Conservation (phyloP, 2,329 filamentous ascomycete species). For the Xylogone sp. region DNA sequence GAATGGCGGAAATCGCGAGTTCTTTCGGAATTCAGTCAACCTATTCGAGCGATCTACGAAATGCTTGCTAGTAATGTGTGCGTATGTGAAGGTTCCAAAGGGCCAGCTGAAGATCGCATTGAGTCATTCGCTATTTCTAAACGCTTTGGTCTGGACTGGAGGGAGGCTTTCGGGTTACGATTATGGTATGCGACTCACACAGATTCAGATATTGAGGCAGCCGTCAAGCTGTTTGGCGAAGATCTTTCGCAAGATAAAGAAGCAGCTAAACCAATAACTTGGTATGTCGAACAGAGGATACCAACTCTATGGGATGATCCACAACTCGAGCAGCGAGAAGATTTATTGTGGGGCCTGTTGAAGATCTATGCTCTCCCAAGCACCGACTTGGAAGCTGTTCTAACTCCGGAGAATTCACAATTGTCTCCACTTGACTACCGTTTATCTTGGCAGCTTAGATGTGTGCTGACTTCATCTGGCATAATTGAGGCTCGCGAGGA, state of each 20-base stretch:
- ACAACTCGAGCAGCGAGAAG: conserved; percentile 58
- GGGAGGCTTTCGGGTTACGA: conserved; percentile 85
- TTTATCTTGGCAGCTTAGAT: conserved; percentile 81
- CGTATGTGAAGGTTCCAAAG: conserved; percentile 72
- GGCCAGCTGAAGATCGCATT: conserved; percentile 73
- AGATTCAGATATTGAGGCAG: conserved; percentile 65
- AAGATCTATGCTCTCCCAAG: conserved; percentile 70
- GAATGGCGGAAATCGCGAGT: conserved; percentile 82
- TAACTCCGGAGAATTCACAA: conserved; percentile 74
- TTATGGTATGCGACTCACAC: conserved; percentile 80
- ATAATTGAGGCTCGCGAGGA: conserved; percentile 50
- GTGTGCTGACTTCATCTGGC: conserved; percentile 52
- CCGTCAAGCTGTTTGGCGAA: conserved; percentile 68
- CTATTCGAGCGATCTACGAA: conserved; percentile 84
- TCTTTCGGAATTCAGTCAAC: conserved; percentile 80
- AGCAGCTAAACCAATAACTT: conserved; percentile 63
- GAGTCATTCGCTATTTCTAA: conserved; percentile 78
- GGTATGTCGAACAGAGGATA: conserved; percentile 61
- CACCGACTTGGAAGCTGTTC: conserved; percentile 61
- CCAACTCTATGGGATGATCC: conserved; percentile 58
- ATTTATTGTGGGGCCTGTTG: conserved; percentile 82
- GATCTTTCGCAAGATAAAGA: conserved; percentile 72
- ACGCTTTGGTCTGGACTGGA: conserved; percentile 86
- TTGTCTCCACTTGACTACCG: conserved; percentile 71
- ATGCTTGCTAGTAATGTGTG: conserved; percentile 85